Conservation (phyloP, 352 stramenopile genomes). For the Lagenidium sp. region DNA sequence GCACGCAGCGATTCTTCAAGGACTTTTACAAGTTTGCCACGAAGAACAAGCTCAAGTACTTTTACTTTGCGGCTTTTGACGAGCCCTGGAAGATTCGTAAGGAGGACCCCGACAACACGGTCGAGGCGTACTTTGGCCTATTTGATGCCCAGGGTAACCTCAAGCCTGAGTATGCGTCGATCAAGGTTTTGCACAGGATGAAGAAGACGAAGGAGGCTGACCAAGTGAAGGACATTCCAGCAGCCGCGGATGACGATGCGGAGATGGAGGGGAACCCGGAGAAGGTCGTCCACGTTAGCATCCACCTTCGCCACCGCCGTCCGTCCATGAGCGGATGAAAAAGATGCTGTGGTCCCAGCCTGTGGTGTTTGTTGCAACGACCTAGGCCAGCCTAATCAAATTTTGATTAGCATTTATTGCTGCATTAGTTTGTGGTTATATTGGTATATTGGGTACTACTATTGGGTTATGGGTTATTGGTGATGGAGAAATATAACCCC, state of each 20-base stretch:
- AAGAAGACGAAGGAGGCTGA: not conserved
- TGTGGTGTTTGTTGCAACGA: too few species aligned
- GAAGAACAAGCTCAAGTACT: slow-evolving; percentile 33
- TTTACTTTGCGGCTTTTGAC: slow-evolving; percentile 68
- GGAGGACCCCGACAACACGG: slow-evolving; percentile 22
- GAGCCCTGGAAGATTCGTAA: slow-evolving; percentile 42
- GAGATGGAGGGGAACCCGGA: not conserved
- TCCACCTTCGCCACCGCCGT: not conserved
- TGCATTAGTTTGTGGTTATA: too few species aligned
- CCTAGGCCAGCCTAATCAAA: too few species aligned
- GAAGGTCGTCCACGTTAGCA: slow-evolving; percentile 6
- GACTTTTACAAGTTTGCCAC: slow-evolving; percentile 43
- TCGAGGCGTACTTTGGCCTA: slow-evolving; percentile 56
- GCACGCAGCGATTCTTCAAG: slow-evolving; percentile 28
- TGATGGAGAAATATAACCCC: too few species aligned
- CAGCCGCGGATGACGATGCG: not conserved
- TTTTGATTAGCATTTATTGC: too few species aligned
- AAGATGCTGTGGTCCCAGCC: too few species aligned
- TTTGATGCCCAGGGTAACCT: slow-evolving; percentile 32
- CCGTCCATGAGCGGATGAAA: too few species aligned
- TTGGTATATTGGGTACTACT: too few species aligned
- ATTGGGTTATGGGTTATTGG: too few species aligned
- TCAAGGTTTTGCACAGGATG: too few species aligned
- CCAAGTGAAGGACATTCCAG: not conserved
- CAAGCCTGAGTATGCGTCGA: slow-evolving; percentile 38